Evolutionary conservation across 129 eudicot genomes (phyloP).

Genomic region (Rutidosis leptorrhynchoides): DNA sequence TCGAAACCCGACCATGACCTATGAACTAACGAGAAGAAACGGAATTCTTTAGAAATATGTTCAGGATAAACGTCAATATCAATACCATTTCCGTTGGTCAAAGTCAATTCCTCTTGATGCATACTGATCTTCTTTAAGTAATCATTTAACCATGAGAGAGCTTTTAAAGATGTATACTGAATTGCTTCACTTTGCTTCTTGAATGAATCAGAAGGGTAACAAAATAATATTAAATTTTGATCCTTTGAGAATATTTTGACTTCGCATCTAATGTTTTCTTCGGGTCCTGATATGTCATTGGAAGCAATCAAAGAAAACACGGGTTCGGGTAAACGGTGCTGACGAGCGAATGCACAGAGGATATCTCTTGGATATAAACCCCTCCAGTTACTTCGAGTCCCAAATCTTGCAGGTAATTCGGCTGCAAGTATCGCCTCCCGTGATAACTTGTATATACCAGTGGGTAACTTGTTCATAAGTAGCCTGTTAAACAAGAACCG

Average conservation of each 20-base stretch:
- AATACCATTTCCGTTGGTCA: conserved; percentile 38
- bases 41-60: conserved; percentile 48
- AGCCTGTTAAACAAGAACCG: conserved; percentile 41
- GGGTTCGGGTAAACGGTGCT: conserved; percentile 72
- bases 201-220: conserved; percentile 51
- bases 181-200: conserved; percentile 79
- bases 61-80: conserved; percentile 47
- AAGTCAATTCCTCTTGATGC: conserved; percentile 40
- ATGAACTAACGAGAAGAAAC: conserved; percentile 35
- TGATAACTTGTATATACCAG: conserved; percentile 68
- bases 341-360: conserved; percentile 73
- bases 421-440: conserved; percentile 80
- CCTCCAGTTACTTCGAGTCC: conserved; percentile 76
- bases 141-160: conserved; percentile 53
- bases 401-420: conserved; percentile 62
- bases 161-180: conserved; percentile 57
- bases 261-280: conserved; percentile 56
- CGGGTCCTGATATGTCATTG: conserved; percentile 14
- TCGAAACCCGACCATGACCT: conserved; percentile 24
- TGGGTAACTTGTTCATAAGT: conserved; percentile 61
- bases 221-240: conserved; percentile 51
- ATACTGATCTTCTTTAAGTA: conserved; percentile 45
- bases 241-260: conserved; percentile 60
- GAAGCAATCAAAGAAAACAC: conserved; percentile 37
- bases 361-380: conserved; percentile 82